These are phyloP conservation scores for Paraphaeosphaeria minitans DNA, from an alignment of 2,329 filamentous ascomycete genomes.

Conservation along the genomic window DNA sequence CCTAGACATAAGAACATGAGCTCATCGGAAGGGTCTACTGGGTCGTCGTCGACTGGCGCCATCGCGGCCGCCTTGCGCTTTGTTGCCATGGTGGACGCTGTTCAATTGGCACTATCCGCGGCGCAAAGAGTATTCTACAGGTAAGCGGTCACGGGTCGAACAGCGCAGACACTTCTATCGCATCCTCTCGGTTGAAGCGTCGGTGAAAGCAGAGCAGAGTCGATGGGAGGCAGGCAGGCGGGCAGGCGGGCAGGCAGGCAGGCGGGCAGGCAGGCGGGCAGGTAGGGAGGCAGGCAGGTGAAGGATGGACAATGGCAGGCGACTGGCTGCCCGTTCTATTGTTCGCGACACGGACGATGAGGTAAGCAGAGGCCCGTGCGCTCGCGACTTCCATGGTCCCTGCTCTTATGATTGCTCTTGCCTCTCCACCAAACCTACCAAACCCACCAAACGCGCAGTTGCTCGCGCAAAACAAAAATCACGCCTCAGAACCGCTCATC, in stretches of 20 bases:
- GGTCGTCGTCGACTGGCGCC: constrained; percentile 78
- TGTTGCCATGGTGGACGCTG: constrained; percentile 70
- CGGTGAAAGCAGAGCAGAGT: background rate
- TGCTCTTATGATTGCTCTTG: constrained; percentile 13
- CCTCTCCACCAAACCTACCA: constrained; percentile 5
- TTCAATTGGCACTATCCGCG: background rate
- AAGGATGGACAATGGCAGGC: constrained; percentile 2
- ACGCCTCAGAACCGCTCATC: no score
- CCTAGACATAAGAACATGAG: constrained; percentile 92
- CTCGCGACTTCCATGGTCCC: constrained; percentile 17
- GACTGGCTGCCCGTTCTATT: constrained; percentile 26
- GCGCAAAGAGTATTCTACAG: constrained; percentile 14
- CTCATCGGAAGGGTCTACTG: constrained; percentile 90
- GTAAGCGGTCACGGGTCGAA: constrained; percentile 13
- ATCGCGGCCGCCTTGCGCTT: constrained; percentile 87
- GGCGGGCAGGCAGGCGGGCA: no score
- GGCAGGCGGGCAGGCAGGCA: no score
- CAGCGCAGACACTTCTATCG: background rate
- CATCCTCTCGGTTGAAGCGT: background rate
- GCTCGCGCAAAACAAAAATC: background rate
- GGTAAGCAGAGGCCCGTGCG: constrained; percentile 7
- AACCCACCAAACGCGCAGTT: background rate
- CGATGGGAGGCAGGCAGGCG: no score
- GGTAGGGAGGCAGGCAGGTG: constrained; percentile 3
- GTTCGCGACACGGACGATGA: constrained; percentile 35